Evolutionary conservation across 164 flowering plant species (phyloP), one percentile per base, ranked within the genome.

Genomic region (Vitis rupestris): DNA sequence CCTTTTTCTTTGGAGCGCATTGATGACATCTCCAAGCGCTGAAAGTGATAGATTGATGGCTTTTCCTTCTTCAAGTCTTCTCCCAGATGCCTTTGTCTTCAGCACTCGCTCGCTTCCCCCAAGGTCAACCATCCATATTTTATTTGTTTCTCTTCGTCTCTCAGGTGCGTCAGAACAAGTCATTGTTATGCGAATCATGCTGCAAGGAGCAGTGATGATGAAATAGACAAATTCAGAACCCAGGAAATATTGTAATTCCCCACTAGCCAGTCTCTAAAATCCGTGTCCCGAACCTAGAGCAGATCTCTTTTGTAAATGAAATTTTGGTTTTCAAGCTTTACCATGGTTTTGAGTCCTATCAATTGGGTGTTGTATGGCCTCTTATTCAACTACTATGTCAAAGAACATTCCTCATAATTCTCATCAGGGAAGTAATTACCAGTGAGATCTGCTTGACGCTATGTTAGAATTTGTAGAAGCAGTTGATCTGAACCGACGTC

Each of bases 71-170:
- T 88, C 90, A 54, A 88, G 68, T 69, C 89, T 82, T 79, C 74
- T 82, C 12, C 93, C 93, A 66, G 69, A 65, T 51, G 93, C 84
- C 72, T 77, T 80, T 37, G 93, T 86, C 77, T 88, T 88, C 59
- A 82, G 72, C 60, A 86, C 80, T 48, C 93, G 89, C 78, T 88
- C 93, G 67, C 93, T 88, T 71, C 93, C 93, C 10, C 90, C 93
- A 37, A 88, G 86, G 74, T 88, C 93, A 65, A 88, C 81, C 79
- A 86, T 80, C 93, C 93, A 88, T 68, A 86, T 58, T 73, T 88
- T 88, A 37, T 78, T 88, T 64, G 78, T 81, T 73, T 74, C 83
- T 62, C 80, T 79, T 49, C 80, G 64, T 71, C 92, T 83, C 73
- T 81, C 86, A n/a, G 76, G 79, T 52, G 82, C 85, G 75, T 76